Evolutionary conservation across 257 asterid species (phyloP), one percentile per base, ranked within the genome.

Genomic region (Solanum medicagineum): DNA sequence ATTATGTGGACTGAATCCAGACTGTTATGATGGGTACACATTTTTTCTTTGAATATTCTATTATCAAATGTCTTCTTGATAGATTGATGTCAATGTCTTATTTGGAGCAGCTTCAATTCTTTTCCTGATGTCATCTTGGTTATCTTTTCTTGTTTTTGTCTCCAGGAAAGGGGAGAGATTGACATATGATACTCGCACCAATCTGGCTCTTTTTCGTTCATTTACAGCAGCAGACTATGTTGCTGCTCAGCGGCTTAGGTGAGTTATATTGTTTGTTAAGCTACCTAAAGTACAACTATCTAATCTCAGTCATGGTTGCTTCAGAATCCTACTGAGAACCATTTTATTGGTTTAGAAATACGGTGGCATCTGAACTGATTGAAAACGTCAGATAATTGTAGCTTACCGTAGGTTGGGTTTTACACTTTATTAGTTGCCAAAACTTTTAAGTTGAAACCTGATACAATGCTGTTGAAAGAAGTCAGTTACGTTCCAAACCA

Each of bases 241-340:
- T 87, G 90, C 98, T 88, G 97, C 99, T 81, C 99, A 97, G 89
- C 88, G 99, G 87, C 93, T 95, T 69, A 92, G 99, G 99, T 92
- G 86, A 87, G 88, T 10, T 82, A 19, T 36, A 45, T 54, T 54
- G 54, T 16, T 79, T 79, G 45, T 79, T 54, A 79, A 79, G 26
- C 65, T 77, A 51, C 26, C 49, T 51, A 53, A 79, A 29, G 83
- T 53, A 79, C 36, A 53, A 9, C 17, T 51, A 79, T 16, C 59
- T 79, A 79, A 26, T 24, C 65, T 49, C 53, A 16, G 49, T 53
- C 65, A 53, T 10, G 29, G 16, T 47, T 77, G 13, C 36, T 77
- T 77, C 47, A 79, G 47, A 79, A 51, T 79, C 63, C 11, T 44
- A 20, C 20, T 73, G 19, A 63, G 19, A 63, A 63, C 44, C 55